Evolutionary conservation across 2,329 filamentous ascomycete genomes (phyloP), one percentile per base, ranked within the genome.

Genomic region (Pseudogymnoascus verrucosus): DNA sequence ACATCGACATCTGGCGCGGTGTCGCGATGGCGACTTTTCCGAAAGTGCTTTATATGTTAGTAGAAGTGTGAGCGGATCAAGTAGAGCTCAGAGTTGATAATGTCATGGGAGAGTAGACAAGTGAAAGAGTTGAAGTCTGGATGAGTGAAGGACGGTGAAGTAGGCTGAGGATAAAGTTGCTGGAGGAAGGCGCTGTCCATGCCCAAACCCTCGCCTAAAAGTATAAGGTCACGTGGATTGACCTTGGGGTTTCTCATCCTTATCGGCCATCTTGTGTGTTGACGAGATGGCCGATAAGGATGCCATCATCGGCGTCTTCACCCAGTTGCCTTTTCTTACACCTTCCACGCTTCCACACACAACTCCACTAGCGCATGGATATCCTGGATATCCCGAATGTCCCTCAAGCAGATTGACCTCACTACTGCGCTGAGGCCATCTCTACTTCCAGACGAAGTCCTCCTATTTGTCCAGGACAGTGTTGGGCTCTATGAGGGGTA

Each of bases 401-500:
- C 96, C 85, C 83, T 97, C 82, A 93, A 96, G 83, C 87, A 89
- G 71, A 84, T 98, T 76, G 93, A 99, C 78, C 85, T 99, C 73
- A 99, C 95, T 64, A 96, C 93, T 79, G 95, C 95, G 74, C 85
- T 97, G 74, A 90, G 95, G 82, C 95, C 95, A 71, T 89, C 89
- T 66, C 89, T 97, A 75, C 84, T 96, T 69, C 89, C 91, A 73
- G 95, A 97, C 81, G 95, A 99, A 83, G 89, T 91, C 70, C 82
- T 98, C 63, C 84, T 99, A 65, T 98, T 96, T 78, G 93, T 99
- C 64, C 93, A 98, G 79, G 93, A 98, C 82, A 93, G 91, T 76
- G 93, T 99, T 71, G 95, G 95, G 69, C 82, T 99, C 66, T 99
- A 99, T 79, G 91, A 98, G 82, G 95, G 95, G 92, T 96, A 82